Conservation (phyloP, 306 rosid genomes). For the Vigna unguiculata region DNA sequence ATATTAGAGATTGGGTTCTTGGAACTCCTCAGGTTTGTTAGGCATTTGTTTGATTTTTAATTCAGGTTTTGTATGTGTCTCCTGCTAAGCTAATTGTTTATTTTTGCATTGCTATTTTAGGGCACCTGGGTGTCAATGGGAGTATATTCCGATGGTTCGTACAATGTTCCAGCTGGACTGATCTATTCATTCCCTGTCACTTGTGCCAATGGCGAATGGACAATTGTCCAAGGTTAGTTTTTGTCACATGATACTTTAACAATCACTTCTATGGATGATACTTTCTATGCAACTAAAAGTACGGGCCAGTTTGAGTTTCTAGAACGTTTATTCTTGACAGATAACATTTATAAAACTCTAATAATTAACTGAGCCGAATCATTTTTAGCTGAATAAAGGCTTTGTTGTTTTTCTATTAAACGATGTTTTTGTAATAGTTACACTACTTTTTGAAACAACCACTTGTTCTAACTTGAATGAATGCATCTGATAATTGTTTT, state of each 20-base stretch:
- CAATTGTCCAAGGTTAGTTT: constrained; percentile 85
- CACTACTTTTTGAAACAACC: too few species aligned
- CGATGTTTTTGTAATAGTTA: too few species aligned
- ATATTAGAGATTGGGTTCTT: constrained; percentile 97
- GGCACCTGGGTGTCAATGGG: constrained; percentile 99
- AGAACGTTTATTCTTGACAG: not conserved
- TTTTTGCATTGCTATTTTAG: constrained; percentile 48
- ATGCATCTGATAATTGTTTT: constrained; percentile 4
- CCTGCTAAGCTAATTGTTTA: not conserved
- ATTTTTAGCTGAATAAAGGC: not conserved
- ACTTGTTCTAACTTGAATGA: not conserved
- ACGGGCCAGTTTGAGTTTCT: not conserved
- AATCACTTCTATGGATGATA: not conserved
- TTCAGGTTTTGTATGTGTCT: not conserved
- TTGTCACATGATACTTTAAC: not conserved
- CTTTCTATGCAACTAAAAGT: not conserved
- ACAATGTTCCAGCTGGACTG: constrained; percentile 94
- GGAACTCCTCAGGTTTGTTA: constrained; percentile 91
- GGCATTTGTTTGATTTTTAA: constrained; percentile 6
- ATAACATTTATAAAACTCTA: too few species aligned
- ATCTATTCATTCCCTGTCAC: constrained; percentile 96
- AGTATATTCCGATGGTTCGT: constrained; percentile 96
- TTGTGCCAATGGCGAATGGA: constrained; percentile 86
- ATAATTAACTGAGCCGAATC: too few species aligned
- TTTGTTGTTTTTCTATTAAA: not conserved